Conservation (phyloP, 176 grass and related monocot genomes). For the Musa troglodytarum region DNA sequence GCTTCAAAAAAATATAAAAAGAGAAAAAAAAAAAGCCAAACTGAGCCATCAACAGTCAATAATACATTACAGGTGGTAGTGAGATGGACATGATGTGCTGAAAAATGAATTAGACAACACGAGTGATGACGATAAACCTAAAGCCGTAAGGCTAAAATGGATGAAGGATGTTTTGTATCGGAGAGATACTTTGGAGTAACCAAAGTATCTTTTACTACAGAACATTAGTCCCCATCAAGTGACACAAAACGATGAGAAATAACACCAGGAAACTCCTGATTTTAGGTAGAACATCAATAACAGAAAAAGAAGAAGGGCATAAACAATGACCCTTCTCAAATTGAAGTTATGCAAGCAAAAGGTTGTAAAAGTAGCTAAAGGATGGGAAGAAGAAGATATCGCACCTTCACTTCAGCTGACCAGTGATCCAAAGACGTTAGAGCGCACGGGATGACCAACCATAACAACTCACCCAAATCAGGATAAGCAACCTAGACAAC, state of each 20-base stretch:
- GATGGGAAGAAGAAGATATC: conserved; percentile 7
- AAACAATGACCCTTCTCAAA: background rate
- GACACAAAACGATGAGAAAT: background rate
- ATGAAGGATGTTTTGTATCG: no score
- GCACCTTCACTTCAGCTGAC: conserved; percentile 75
- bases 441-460: conserved; percentile 74
- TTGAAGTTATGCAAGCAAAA: background rate
- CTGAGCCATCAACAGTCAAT: background rate
- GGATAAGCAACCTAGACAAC: conserved; percentile 50
- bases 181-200: no score
- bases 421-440: conserved; percentile 85
- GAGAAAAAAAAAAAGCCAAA: background rate
- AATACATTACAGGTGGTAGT: background rate
- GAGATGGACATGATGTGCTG: background rate
- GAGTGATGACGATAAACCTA: background rate
- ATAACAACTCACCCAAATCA: conserved; percentile 54
- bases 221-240: background rate
- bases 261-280: background rate
- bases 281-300: background rate
- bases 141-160: background rate
- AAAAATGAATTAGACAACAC: background rate
- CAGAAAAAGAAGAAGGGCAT: background rate
- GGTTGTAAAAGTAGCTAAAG: background rate
- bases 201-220: background rate
- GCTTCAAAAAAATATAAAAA: background rate